Conservation (phyloP, 352 stramenopile genomes). For the Pythium chondricola region DNA sequence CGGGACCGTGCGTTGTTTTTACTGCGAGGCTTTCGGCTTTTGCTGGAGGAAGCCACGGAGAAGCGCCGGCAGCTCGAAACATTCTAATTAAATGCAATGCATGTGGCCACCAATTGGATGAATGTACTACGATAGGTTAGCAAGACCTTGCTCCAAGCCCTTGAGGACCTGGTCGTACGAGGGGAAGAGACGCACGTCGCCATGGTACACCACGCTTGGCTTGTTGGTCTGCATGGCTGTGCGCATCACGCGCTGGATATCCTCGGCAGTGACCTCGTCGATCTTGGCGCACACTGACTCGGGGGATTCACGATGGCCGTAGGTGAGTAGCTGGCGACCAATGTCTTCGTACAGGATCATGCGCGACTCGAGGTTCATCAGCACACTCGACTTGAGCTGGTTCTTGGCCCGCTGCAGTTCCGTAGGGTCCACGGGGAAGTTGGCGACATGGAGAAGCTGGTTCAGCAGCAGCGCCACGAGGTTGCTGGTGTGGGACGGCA, state of each 20-base stretch:
- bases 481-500: conserved; percentile 85
- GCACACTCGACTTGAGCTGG: conserved; percentile 98
- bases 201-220: conserved; percentile 82
- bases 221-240: conserved; percentile 68
- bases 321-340: conserved; percentile 96
- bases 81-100: too few relatives aligned
- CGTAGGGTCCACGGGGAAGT: conserved; percentile 56
- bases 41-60: conserved; percentile 36
- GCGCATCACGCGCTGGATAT: conserved; percentile 78
- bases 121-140: conserved; percentile 11
- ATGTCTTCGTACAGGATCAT: conserved; percentile 99
- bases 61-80: conserved; percentile 20
- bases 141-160: conserved; percentile 65
- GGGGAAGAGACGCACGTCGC: conserved; percentile 70
- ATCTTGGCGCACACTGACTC: conserved; percentile 85
- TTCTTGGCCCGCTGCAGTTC: conserved; percentile 97
- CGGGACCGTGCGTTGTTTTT: conserved; percentile 36
- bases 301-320: conserved; percentile 90
- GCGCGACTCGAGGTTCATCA: conserved; percentile 98
- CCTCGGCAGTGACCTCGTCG: conserved; percentile 77
- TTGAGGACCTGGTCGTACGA: conserved; percentile 78
- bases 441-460: conserved; percentile 89
- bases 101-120: too few relatives aligned
- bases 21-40: conserved; percentile 49
- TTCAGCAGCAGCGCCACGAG: conserved; percentile 91